A percentile compares a stretch with the other conserved stretches of the same genome.
These are phyloP conservation scores for Kentomonas sorsogonicus DNA, from an alignment of 208 protist species.

Conservation along the genomic window DNA sequence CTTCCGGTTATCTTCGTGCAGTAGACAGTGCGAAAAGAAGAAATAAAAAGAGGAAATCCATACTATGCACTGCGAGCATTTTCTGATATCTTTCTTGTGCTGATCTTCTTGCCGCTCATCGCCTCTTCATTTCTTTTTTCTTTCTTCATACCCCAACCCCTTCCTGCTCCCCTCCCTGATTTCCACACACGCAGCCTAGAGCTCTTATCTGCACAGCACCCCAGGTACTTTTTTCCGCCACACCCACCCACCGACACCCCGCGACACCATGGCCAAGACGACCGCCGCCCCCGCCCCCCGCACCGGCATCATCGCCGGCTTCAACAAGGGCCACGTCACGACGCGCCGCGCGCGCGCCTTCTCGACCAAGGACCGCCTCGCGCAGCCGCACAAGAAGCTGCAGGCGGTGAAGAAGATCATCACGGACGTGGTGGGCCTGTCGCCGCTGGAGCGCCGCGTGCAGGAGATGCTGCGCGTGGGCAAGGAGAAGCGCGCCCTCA, in stretches of 20 bases:
- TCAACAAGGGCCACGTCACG: slow-evolving; percentile 90
- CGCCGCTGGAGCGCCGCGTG: slow-evolving; percentile 90
- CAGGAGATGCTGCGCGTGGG: slow-evolving; percentile 93
- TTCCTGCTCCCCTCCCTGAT: too few relatives aligned
- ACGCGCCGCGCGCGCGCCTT: slow-evolving; percentile 79
- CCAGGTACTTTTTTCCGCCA: background rate
- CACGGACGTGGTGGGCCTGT: slow-evolving; percentile 85
- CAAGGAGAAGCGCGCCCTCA: slow-evolving; percentile 94
- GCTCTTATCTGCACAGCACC: too few relatives aligned
- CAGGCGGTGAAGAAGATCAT: slow-evolving; percentile 90
- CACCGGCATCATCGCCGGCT: slow-evolving; percentile 89
- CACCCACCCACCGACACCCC: background rate
- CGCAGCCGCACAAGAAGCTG: slow-evolving; percentile 84
- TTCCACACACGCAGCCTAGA: too few relatives aligned
- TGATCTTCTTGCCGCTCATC: too few relatives aligned
- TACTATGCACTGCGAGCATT: too few relatives aligned
- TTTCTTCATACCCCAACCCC: too few relatives aligned
- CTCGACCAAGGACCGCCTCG: slow-evolving; percentile 76
- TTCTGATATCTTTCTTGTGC: too few relatives aligned
- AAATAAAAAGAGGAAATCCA: too few relatives aligned
- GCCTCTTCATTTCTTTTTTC: too few relatives aligned
- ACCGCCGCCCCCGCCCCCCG: slow-evolving; percentile 69
- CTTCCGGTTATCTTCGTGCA: too few relatives aligned
- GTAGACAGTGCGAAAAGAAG: too few relatives aligned
- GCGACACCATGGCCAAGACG: background rate